Conservation (phyloP, 805 yeast genomes). For the Zygoascus bituminiphila region DNA sequence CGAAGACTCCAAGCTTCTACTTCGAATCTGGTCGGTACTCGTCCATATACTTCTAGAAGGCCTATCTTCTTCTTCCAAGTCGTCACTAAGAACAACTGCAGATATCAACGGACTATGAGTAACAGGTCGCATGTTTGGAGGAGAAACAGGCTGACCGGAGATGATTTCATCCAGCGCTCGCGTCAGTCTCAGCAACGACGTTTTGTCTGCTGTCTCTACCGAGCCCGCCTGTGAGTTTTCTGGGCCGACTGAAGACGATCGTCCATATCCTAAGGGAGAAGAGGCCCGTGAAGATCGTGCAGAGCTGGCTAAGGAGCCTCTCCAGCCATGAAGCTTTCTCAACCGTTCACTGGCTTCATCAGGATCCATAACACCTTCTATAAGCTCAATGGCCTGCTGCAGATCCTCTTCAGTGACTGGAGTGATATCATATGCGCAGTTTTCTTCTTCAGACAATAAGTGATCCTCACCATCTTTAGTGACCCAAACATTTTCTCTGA, state of each 20-base stretch:
- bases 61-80: background rate
- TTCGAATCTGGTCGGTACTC: background rate
- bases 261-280: background rate
- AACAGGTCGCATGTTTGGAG: background rate
- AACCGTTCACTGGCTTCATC: slow-evolving; percentile 19
- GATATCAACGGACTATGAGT: background rate
- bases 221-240: background rate
- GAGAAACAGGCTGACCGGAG: background rate
- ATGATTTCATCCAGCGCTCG: slow-evolving; percentile 28
- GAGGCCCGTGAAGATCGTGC: slow-evolving; percentile 10
- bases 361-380: slow-evolving; percentile 20
- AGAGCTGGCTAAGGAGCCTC: slow-evolving; percentile 18
- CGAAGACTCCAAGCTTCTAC: background rate
- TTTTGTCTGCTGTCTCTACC: slow-evolving; percentile 9
- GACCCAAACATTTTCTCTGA: slow-evolving; percentile 69
- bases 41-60: background rate
- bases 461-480: slow-evolving; percentile 29
- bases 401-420: slow-evolving; percentile 32
- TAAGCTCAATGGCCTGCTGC: slow-evolving; percentile 28
- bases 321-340: slow-evolving; percentile 28
- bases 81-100: background rate
- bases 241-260: background rate
- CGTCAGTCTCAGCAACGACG: slow-evolving; percentile 24
- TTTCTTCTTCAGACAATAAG: slow-evolving; percentile 30
- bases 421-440: slow-evolving; percentile 24